Evolutionary conservation across 257 asterid species (phyloP), one percentile per base, ranked within the genome.

Genomic region (Ocimum tenuiflorum): DNA sequence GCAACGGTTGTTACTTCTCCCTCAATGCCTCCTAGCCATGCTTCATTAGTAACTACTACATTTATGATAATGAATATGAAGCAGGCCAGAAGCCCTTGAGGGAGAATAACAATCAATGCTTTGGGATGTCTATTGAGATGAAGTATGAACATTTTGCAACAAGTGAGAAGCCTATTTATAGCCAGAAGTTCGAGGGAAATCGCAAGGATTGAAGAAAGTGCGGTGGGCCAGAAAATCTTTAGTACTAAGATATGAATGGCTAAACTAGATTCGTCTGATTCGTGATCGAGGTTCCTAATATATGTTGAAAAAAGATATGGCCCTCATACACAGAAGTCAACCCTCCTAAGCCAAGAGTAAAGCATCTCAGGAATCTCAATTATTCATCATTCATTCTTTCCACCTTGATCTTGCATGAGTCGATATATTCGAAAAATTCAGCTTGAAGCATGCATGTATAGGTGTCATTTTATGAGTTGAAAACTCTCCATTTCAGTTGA

Each of bases 61-160:
- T n/a, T n/a, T n/a, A n/a, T n/a, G n/a, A n/a, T n/a, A n/a, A n/a
- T n/a, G 12, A 31, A 3, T 7, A 31, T 42, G 68, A 31, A 68
- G 65, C 59, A 57, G 60, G 76, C 59, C 52, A 76, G 94, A 80
- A 86, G 95, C 84, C 88, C 80, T 84, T 77, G 88, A 80, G 91
- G 91, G 86, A 82, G 95, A 86, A 70, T 75, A 81, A 71, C 85
- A 83, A 74, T 59, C 81, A 35, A 65, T 17, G 82, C 78, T 77
- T 78, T 76, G 83, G 59, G 51, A 60, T 54, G 57, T 38, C 9
- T 60, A 23, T 4, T 22, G n/a, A n/a, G n/a, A n/a, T n/a, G n/a
- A n/a, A 38, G 52, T 49, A 41, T 65, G 62, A 39, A n/a, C n/a
- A n/a, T n/a, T 65, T 3, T 48, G 45, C 64, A 56, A 35, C 9